These are phyloP conservation scores for Umbelopsis sp. DNA, from an alignment of 371 early-diverging fungal genomes.

Conservation along the genomic window DNA sequence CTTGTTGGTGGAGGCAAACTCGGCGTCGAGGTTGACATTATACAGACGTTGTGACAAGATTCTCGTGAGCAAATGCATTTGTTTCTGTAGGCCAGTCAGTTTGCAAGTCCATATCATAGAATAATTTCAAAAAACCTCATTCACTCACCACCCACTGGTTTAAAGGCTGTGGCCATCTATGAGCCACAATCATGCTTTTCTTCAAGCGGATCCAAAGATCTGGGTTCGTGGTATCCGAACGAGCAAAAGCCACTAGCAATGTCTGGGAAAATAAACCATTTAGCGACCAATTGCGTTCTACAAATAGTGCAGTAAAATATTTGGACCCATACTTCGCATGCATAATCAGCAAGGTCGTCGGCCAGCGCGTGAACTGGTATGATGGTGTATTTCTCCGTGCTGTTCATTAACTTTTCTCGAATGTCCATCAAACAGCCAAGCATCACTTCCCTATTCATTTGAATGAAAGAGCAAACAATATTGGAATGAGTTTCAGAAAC, in stretches of 20 bases:
- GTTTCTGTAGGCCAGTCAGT: slow-evolving; percentile 42
- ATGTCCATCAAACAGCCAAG: slow-evolving; percentile 58
- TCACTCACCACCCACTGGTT: slow-evolving; percentile 63
- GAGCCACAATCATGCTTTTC: slow-evolving; percentile 43
- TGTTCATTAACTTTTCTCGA: slow-evolving; percentile 57
- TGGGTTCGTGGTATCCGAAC: slow-evolving; percentile 51
- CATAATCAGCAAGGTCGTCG: slow-evolving; percentile 59
- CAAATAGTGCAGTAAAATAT: neutral
- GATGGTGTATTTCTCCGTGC: slow-evolving; percentile 50
- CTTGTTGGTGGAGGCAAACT: neutral
- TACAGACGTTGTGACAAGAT: slow-evolving; percentile 53
- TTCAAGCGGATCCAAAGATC: slow-evolving; percentile 58
- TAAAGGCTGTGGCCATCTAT: slow-evolving; percentile 57
- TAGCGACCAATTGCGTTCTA: no score
- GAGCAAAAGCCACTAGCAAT: slow-evolving; percentile 57
- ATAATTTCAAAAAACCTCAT: neutral
- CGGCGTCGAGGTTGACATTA: slow-evolving; percentile 53
- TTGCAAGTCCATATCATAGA: neutral
- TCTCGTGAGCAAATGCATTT: slow-evolving; percentile 58
- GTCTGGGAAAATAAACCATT: slow-evolving; percentile 38
- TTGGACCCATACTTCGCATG: slow-evolving; percentile 49
- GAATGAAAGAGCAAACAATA: no score
- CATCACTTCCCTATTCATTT: slow-evolving; percentile 43
- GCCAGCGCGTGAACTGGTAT: slow-evolving; percentile 48
- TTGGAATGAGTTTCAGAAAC: no score